Base-by-base conservation (phyloP, 331 rosid genomes). In the Pyracantha coccinea region DNA sequence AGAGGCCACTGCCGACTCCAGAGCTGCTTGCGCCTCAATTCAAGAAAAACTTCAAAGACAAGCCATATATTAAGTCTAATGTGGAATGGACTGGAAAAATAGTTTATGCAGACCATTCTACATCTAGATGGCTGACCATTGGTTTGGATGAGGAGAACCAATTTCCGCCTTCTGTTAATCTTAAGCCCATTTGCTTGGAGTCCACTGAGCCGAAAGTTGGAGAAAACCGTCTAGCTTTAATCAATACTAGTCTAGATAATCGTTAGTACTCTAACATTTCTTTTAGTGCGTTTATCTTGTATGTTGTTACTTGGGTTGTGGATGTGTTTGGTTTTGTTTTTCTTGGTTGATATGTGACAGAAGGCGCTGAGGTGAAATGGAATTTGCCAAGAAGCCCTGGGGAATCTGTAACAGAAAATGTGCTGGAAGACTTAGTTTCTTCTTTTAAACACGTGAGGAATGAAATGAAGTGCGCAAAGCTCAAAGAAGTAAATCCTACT, bases 221-320 rank as follows among this genome's bases (percentile, higher is more conserved):
- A 52, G 80, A 54, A 76, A 81, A 71, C 8, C 86, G 80, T 66
- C 72, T 79, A 4, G 78, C 76, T 60, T 72, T 85, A 68, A 21
- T 72, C 38, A 31, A 78, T 63, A 15, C 35, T 71, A 60, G 59
- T 44, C 57, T 74, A 20, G 66, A 71, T 55, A 59, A 31, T 68
- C 79, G 87, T 82, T 50, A 38, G 76, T 72, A 41, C 27, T 25
- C 11, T 23, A 35, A 55, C 23, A 16, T 24, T 38, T 32, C 23
- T 53, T 16, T 29, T 23, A 2, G 12, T 41, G 12, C 14, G 35
- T 53, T 61, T 8, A 60, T 28, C 7, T 76, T 14, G 4, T 15
- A 16, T 20, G 25, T 7, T 52, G 53, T 55, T 16, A 3, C 41
- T 14, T 35, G 68, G 29, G 4, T 35, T 35, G 7, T 65, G 29